Evolutionary conservation across 202 grass and related monocot genomes (phyloP), one percentile per base, ranked within the genome.

Genomic region (Saccharum hybrid): DNA sequence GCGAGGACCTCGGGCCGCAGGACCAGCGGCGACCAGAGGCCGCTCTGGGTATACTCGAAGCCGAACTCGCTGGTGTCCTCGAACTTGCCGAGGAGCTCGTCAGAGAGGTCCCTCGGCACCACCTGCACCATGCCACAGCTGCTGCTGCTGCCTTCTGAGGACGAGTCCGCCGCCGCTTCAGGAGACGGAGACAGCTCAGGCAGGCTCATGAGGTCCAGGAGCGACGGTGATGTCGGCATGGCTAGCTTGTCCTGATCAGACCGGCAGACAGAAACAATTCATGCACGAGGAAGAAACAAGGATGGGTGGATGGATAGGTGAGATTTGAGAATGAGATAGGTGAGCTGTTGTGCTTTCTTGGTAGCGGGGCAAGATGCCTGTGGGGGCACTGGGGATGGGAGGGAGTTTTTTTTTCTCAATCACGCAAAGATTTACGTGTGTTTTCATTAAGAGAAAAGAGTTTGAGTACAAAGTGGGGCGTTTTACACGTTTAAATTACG

Each of bases 11-110:
- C 88, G 2, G 79, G 76, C 8, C 76, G 86, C 51, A 77, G 79
- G 59, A 92, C 88, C 61, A 86, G 88, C 48, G 94, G 94, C 21
- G 94, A 97, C 94, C 94, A 97, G 74, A 97, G 75, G 67, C 90
- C 79, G 72, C 94, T 97, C 83, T 36, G 77, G 59, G 65, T 90
- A 23, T 97, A 97, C 37, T 97, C 92, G 52, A 97, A 97, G 74
- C 90, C 88, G 59, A 94, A 93, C 81, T 93, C 90, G 66, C 90
- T 78, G 57, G 81, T 68, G 85, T 97, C 94, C 66, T 64, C 80
- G 84, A 94, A 97, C 81, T 97, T 97, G 59, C 76, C 81, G n/a
- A 94, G 78, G 15, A 97, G 84, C 68, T 79, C 86, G 57, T 97
- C 84, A 40, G 88, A 94, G 54, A 97, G 86, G 59, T 77, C 90